phyloP scores from a whole-genome alignment of 352 stramenopile genomes.

The Albugo laibachii region DNA sequence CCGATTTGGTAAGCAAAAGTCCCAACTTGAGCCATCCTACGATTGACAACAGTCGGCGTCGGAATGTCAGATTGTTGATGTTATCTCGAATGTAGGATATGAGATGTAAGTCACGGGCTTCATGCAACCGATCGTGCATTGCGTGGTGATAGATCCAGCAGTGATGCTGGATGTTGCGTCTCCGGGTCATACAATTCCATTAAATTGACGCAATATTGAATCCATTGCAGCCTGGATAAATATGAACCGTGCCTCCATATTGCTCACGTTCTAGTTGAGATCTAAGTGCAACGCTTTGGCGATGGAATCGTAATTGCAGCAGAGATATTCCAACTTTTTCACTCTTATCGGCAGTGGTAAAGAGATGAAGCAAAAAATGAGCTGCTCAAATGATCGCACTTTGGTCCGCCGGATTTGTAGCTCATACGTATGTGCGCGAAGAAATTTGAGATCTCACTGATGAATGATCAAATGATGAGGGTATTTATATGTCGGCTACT shows the following conservation, averaged over 20 bases:
- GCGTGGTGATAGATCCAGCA: conserved; percentile 97
- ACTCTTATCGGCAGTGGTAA: no score
- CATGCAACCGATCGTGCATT: conserved; percentile 96
- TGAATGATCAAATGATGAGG: no score
- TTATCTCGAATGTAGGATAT: conserved; percentile 98
- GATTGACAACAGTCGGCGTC: conserved; percentile 97
- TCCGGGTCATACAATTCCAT: conserved; percentile 33
- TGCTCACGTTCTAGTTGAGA: conserved; percentile 61
- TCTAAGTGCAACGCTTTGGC: conserved; percentile 48
- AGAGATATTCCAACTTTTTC: conserved; percentile 95
- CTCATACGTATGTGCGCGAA: no score
- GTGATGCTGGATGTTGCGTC: conserved; percentile 50
- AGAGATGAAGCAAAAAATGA: no score
- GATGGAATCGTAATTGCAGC: conserved; percentile 94
- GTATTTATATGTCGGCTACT: no score
- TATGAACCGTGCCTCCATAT: conserved; percentile 64
- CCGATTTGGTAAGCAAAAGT: conserved; percentile 93
- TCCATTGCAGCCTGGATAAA: conserved; percentile 78
- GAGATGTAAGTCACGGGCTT: conserved; percentile 94
- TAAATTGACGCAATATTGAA: conserved; percentile 14
- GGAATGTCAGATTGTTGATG: conserved; percentile 84
- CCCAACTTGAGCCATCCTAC: conserved; percentile 84
- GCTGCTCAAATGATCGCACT: no score
- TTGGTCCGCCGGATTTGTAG: no score
- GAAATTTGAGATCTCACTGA: no score